These are phyloP conservation scores for Metarhizium humberi DNA, from an alignment of 2,329 filamentous ascomycete species.

Conservation along the genomic window DNA sequence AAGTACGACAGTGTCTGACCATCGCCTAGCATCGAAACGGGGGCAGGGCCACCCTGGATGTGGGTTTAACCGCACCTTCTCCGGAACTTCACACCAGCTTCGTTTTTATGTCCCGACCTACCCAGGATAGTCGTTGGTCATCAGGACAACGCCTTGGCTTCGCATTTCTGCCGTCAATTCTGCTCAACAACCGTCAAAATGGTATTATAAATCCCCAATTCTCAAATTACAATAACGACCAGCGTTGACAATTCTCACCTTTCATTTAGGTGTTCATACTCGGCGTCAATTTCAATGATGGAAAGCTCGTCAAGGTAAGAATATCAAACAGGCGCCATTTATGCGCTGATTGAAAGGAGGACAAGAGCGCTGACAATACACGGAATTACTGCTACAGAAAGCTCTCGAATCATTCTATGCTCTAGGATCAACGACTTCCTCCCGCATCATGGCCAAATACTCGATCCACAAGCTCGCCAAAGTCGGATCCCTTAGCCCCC, in stretches of 20 bases:
- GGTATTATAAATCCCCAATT: not conserved
- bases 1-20: not conserved
- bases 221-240: not conserved
- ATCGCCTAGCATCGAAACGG: too few species aligned
- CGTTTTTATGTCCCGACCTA: not conserved
- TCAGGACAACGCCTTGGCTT: not conserved
- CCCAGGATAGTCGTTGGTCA: too few species aligned
- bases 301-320: constrained; percentile 70
- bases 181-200: not conserved
- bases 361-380: not conserved
- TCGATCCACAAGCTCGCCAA: constrained; percentile 78
- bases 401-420: constrained; percentile 81
- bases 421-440: constrained; percentile 60
- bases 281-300: constrained; percentile 77
- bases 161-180: not conserved
- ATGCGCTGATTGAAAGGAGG: not conserved
- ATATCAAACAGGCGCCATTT: not conserved
- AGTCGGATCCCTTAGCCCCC: constrained; percentile 63
- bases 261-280: constrained; percentile 66
- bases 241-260: not conserved
- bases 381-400: constrained; percentile 34
- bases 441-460: constrained; percentile 76
- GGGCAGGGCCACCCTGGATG: too few species aligned
- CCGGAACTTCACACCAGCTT: constrained; percentile 9
- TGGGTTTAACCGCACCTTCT: constrained; percentile 17